A percentile compares a stretch with the other conserved stretches of the same genome.
Conservation (phyloP, 129 eudicot genomes). For the Tagetes patula region DNA sequence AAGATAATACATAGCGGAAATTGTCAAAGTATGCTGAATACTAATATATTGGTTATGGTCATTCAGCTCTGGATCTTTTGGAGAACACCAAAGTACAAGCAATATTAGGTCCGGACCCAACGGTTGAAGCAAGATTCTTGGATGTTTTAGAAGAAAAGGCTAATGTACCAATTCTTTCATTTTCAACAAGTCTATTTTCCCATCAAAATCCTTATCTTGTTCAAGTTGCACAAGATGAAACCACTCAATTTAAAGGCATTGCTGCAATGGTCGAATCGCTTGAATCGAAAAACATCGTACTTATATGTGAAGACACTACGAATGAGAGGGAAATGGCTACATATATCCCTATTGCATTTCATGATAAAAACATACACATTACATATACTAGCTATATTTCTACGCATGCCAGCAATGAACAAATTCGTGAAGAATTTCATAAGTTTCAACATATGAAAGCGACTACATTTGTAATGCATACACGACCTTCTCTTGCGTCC, state of each 20-base stretch:
- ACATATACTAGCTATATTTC: slow-evolving; percentile 35
- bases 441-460: slow-evolving; percentile 30
- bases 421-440: slow-evolving; percentile 28
- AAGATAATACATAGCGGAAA: no score
- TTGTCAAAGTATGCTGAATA: not conserved
- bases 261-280: slow-evolving; percentile 31
- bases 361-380: slow-evolving; percentile 23
- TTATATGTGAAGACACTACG: slow-evolving; percentile 41
- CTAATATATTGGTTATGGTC: not conserved
- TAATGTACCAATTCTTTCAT: slow-evolving; percentile 40
- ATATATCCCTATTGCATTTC: slow-evolving; percentile 24
- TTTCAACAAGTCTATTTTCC: slow-evolving; percentile 26
- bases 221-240: slow-evolving; percentile 41
- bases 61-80: slow-evolving; percentile 35
- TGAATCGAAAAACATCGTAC: slow-evolving; percentile 23
- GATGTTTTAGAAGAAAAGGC: slow-evolving; percentile 32
- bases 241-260: slow-evolving; percentile 33
- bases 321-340: slow-evolving; percentile 27
- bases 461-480: slow-evolving; percentile 36
- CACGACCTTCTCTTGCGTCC: slow-evolving; percentile 35
- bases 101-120: slow-evolving; percentile 32
- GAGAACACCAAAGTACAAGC: slow-evolving; percentile 33
- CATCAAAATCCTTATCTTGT: slow-evolving; percentile 34
- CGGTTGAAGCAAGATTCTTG: slow-evolving; percentile 31
- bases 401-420: slow-evolving; percentile 23